Evolutionary conservation across 371 early-diverging fungal genomes (phyloP).

Genomic region (Conidiobolus incongruus): DNA sequence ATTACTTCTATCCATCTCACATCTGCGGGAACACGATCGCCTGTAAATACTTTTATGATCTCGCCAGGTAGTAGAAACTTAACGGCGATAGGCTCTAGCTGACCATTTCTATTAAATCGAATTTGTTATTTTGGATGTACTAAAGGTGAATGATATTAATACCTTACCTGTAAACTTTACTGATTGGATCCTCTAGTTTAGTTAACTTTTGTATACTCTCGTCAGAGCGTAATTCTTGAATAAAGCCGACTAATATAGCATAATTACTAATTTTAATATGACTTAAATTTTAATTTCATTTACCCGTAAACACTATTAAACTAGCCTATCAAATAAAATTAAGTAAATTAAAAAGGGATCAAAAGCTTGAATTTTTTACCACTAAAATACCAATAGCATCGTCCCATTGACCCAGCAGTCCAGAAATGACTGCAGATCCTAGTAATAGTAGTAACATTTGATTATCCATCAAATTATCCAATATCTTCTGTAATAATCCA

Average conservation of each 20-base stretch:
- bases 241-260: slow-evolving; percentile 54
- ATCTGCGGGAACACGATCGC: slow-evolving; percentile 80
- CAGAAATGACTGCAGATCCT: slow-evolving; percentile 63
- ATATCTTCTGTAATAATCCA: background rate
- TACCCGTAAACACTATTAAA: slow-evolving; percentile 68
- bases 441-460: slow-evolving; percentile 72
- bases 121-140: background rate
- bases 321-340: slow-evolving; percentile 67
- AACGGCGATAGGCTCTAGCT: slow-evolving; percentile 26
- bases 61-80: slow-evolving; percentile 70
- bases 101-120: slow-evolving; percentile 23
- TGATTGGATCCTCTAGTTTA: slow-evolving; percentile 66
- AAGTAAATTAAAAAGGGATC: background rate
- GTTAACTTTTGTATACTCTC: slow-evolving; percentile 67
- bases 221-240: slow-evolving; percentile 76
- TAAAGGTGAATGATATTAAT: slow-evolving; percentile 3
- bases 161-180: slow-evolving; percentile 46
- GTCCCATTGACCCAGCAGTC: slow-evolving; percentile 69
- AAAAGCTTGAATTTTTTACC: slow-evolving; percentile 19
- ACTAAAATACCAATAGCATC: slow-evolving; percentile 86
- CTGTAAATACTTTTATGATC: slow-evolving; percentile 48
- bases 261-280: background rate
- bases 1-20: slow-evolving; percentile 39
- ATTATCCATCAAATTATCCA: slow-evolving; percentile 13
- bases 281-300: slow-evolving; percentile 1